These are phyloP conservation scores for Termitomyces bulborhizus DNA, from an alignment of 768 basidiomycete genomes.

Conservation along the genomic window DNA sequence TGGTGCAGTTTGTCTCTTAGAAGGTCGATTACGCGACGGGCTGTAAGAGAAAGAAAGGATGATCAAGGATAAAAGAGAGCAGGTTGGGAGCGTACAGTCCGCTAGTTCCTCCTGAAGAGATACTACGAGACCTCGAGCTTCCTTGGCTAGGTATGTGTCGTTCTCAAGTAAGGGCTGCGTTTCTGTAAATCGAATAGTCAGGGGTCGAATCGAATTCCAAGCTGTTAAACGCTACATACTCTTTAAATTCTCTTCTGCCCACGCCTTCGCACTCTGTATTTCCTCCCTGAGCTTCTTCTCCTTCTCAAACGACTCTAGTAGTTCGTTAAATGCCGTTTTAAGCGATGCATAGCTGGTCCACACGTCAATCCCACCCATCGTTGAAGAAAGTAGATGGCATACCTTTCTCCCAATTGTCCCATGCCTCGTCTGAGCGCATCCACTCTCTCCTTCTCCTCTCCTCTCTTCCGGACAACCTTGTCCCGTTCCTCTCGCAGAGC, in stretches of 20 bases:
- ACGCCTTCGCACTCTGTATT: slow-evolving; percentile 2
- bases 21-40: slow-evolving; percentile 31
- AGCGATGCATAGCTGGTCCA: slow-evolving; percentile 7
- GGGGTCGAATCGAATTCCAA: not conserved
- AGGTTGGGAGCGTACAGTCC: slow-evolving; percentile 17
- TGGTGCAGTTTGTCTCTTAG: slow-evolving; percentile 32
- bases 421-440: slow-evolving; percentile 1
- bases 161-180: slow-evolving; percentile 19
- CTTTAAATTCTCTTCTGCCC: slow-evolving; percentile 6
- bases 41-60: slow-evolving; percentile 12
- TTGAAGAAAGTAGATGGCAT: not conserved
- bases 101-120: slow-evolving; percentile 23
- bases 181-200: slow-evolving; percentile 1
- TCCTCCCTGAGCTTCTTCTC: not conserved
- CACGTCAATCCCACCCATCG: not conserved
- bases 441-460: slow-evolving; percentile 3
- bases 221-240: not conserved
- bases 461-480: not conserved
- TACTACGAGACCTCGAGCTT: slow-evolving; percentile 17
- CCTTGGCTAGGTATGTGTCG: slow-evolving; percentile 14
- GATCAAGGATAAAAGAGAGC: not conserved
- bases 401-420: slow-evolving; percentile 9
- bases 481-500: not conserved
- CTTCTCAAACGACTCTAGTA: slow-evolving; percentile 6
- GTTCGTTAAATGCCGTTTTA: not conserved